Evolutionary conservation across 2,329 filamentous ascomycete genomes (phyloP), one percentile per base, ranked within the genome.

Genomic region (Colletotrichum sp.): DNA sequence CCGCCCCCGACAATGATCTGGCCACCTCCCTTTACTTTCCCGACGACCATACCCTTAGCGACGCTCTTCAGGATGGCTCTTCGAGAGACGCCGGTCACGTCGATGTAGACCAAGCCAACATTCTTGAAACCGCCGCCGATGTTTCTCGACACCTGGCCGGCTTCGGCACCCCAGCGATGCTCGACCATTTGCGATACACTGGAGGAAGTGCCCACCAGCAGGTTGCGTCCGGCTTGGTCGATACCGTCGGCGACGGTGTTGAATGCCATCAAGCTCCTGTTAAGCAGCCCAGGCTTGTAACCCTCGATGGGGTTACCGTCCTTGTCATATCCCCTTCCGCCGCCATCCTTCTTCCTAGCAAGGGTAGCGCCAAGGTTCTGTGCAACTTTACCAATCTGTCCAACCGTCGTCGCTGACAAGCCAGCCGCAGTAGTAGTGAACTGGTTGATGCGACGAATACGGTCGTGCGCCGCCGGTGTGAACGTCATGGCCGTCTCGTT

Each of bases 191-290:
- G 95, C 43, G 92, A 95, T 28, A 96, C 94, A n/a, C 96, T 96
- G 2, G 90, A 89, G 5, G 95, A 94, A 4, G 94, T 92, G 12
- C 93, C 93, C 6, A 90, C 91, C 34, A 99, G 89, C 34, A 99
- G 87, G 77, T 92, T 94, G 69, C 94, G 93, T 2, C 95, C 94
- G 3, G 95, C 94, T 79, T 98, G 94, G 79, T 98, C 96, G 74
- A 99, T 94, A 48, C 97, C 97, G 81, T 99, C 97, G 28, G 96
- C 95, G 60, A 99, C 92, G 0, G 97, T 99, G 52, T 94, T 95
- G 84, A 99, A 99, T 0, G 97, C 97, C 88, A 99, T 99, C 87
- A 99, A 88, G 77, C 93, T 96, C 89, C 98, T 98, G 87, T 99
- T 99, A 79, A 99, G 86, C 34, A 99, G 87, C 7, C 97, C 96